These are phyloP conservation scores for Populus simonii DNA, from an alignment of 345 rosid genomes.

Conservation along the genomic window DNA sequence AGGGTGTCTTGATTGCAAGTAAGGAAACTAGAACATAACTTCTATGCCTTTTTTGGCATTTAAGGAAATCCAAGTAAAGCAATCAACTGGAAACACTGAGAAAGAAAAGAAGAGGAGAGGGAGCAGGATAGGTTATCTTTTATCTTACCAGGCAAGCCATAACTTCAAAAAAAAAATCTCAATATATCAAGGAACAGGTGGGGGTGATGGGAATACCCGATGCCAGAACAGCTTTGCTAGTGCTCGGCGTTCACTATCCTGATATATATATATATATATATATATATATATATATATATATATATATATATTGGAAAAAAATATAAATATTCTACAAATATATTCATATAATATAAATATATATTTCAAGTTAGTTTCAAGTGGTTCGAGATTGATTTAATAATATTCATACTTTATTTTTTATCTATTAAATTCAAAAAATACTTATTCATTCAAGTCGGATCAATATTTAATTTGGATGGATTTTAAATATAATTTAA, in stretches of 20 bases:
- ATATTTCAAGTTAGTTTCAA: no score
- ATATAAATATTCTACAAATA: no score
- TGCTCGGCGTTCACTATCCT: constrained; percentile 89
- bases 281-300: no score
- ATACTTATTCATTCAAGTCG: no score
- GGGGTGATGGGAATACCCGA: constrained; percentile 38
- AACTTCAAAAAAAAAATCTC: not conserved
- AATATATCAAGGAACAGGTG: constrained; percentile 34
- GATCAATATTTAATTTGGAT: no score
- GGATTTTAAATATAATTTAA: no score
- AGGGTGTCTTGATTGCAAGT: not conserved
- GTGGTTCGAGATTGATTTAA: no score
- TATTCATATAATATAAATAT: no score
- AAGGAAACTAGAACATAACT: not conserved
- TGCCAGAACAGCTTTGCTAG: constrained; percentile 64
- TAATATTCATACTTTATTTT: no score
- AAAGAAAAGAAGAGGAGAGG: not conserved
- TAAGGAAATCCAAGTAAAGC: not conserved
- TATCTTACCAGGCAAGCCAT: constrained; percentile 27
- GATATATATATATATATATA: not conserved
- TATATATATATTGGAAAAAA: no score
- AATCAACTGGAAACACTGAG: not conserved
- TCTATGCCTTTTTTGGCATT: not conserved
- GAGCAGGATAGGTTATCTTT: not conserved
- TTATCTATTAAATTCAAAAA: no score